Evolutionary conservation across 345 rosid species (phyloP).

Genomic region (Linum tenue): DNA sequence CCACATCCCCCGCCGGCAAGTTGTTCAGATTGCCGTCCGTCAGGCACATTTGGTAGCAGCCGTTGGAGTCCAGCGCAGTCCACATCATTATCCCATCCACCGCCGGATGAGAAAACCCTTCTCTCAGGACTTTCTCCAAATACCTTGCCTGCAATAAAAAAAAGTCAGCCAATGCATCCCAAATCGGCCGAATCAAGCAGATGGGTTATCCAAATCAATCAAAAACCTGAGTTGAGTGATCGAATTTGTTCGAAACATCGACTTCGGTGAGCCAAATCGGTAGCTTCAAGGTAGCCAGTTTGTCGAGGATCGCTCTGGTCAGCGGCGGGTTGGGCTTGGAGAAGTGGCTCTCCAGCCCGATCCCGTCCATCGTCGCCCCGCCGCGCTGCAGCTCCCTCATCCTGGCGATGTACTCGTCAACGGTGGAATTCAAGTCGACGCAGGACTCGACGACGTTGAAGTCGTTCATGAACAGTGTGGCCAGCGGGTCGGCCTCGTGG

Average conservation of each 20-base stretch:
- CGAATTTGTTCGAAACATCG: constrained; percentile 43
- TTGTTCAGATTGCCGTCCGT: constrained; percentile 44
- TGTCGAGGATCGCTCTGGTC: constrained; percentile 63
- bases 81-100: constrained; percentile 79
- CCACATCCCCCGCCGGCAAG: constrained; percentile 66
- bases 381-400: constrained; percentile 43
- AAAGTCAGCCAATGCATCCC: neutral
- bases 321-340: constrained; percentile 53
- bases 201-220: neutral
- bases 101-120: constrained; percentile 81
- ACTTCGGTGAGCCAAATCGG: constrained; percentile 90
- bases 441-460: constrained; percentile 83
- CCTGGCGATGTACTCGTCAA: constrained; percentile 47
- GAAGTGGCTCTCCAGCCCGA: constrained; percentile 78
- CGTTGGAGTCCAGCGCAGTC: constrained; percentile 68
- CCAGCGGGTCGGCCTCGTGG: constrained; percentile 49
- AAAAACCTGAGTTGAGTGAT: constrained; percentile 44
- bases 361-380: constrained; percentile 51
- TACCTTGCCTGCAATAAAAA: constrained; percentile 34
- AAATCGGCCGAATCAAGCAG: neutral
- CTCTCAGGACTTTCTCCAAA: constrained; percentile 66
- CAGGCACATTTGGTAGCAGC: constrained; percentile 87
- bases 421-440: constrained; percentile 53
- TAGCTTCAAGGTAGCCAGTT: constrained; percentile 53
- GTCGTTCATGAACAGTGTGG: constrained; percentile 71